Percentiles rank a stretch among this genome's conserved stretches.
Conservation (phyloP, 1,284 basidiomycete genomes). For the Cutaneotrichosporon sp. region DNA sequence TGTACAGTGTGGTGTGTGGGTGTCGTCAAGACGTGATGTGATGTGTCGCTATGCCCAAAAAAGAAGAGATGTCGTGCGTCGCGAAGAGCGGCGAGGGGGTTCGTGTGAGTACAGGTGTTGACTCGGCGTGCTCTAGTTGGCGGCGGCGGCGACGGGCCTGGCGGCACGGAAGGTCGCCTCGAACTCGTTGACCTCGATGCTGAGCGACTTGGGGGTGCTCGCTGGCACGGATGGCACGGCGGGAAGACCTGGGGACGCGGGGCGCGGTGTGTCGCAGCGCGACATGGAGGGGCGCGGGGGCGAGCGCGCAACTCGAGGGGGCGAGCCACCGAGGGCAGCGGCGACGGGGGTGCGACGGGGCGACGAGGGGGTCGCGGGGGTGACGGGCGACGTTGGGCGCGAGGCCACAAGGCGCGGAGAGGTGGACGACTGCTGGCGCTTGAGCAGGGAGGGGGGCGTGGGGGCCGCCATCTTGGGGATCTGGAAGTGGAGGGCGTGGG, state of each 20-base stretch:
- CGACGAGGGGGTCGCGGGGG: too few relatives aligned
- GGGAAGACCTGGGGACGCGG: neutral
- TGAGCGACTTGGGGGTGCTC: neutral
- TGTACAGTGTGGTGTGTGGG: too few relatives aligned
- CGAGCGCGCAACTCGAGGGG: too few relatives aligned
- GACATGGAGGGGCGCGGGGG: too few relatives aligned
- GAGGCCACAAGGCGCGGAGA: neutral
- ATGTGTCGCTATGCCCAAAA: neutral
- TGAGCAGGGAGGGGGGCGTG: slow-evolving; percentile 40
- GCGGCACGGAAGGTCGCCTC: slow-evolving; percentile 10
- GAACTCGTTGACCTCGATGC: slow-evolving; percentile 12
- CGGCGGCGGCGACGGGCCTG: neutral
- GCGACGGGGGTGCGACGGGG: too few relatives aligned
- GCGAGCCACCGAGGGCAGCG: neutral
- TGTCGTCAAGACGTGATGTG: too few relatives aligned
- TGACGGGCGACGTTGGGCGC: neutral
- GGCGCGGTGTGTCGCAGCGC: too few relatives aligned
- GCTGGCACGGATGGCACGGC: neutral
- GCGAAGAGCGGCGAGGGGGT: neutral
- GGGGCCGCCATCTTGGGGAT: slow-evolving; percentile 31
- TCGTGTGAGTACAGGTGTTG: neutral
- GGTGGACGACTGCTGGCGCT: slow-evolving; percentile 19
- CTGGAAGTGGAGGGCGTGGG: slow-evolving; percentile 41
- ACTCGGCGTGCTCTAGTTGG: neutral
- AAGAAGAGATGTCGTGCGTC: neutral